Evolutionary conservation across 2,329 filamentous ascomycete genomes (phyloP), one percentile per base, ranked within the genome.

Genomic region (Aspergillus brunneoviolaceus): DNA sequence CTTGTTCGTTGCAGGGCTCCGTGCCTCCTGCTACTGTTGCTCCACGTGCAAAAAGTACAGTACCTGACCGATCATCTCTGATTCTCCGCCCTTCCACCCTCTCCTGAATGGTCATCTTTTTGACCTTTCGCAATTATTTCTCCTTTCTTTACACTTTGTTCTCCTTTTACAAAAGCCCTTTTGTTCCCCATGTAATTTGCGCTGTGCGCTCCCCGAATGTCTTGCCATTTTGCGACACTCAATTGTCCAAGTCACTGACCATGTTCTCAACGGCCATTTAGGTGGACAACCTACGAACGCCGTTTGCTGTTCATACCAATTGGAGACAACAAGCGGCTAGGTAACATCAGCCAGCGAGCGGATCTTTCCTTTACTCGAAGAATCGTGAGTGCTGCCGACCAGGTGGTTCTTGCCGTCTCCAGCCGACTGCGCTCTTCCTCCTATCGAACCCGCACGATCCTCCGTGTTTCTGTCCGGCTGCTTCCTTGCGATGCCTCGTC

Each of bases 401-500:
- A 54, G 55, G 75, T 55, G 29, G 56, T 61, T 31, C 59, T 58
- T 61, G 50, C 55, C 58, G 39, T 48, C 25, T 19, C 47, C 33
- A 42, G 21, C 31, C 11, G n/a, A 14, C 45, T 52, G 51, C 57
- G 57, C 61, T 49, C 50, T 51, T 50, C 59, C 42, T 55, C 42
- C 58, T 39, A 48, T 58, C 54, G 59, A 59, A 60, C 60, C 60
- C 58, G 53, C 51, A 50, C 62, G 58, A 66, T 49, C 29, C 62
- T 58, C 49, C 49, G 49, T 54, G 54, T 60, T 55, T 57, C 51
- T 33, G 45, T 49, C 60, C 52, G 49, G 57, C 53, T 53, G 62
- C 60, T 67, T 69, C 70, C 72, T 68, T 81, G 81, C 82, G 77
- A 87, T 88, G 85, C 85, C 85, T 83, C 81, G 83, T 79, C 84